Conservation (phyloP, 768 basidiomycete genomes). For the Pisolithus microcarpus region DNA sequence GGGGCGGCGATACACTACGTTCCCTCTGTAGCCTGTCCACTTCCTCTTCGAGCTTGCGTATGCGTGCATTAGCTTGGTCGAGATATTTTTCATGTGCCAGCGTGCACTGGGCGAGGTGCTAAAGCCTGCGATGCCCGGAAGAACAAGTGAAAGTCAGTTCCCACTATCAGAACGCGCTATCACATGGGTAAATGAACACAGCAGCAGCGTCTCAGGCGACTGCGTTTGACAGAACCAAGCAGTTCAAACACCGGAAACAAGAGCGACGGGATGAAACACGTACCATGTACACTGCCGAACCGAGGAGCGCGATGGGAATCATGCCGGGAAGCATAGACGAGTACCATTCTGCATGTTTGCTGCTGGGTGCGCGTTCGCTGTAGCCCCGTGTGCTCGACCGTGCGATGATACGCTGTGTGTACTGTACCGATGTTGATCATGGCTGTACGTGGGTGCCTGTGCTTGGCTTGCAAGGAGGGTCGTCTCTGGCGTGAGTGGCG, state of each 20-base stretch:
- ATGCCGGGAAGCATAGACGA: constrained; percentile 64
- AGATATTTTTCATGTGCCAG: constrained; percentile 69
- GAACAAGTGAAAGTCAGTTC: background rate
- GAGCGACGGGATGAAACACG: constrained; percentile 10
- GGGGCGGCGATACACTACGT: background rate
- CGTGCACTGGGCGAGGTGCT: constrained; percentile 52
- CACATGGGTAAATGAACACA: too few relatives aligned
- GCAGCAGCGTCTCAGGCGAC: too few relatives aligned
- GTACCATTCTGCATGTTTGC: constrained; percentile 60
- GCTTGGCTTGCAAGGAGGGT: too few relatives aligned
- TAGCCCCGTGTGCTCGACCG: background rate
- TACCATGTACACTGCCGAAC: constrained; percentile 75
- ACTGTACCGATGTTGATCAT: too few relatives aligned
- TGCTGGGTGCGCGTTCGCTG: background rate
- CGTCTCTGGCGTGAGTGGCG: too few relatives aligned
- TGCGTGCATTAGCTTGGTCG: constrained; percentile 48
- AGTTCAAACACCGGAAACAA: background rate
- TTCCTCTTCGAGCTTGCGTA: constrained; percentile 53
- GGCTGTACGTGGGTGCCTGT: too few relatives aligned
- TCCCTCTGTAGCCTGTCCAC: constrained; percentile 34
- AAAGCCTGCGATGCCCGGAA: constrained; percentile 41
- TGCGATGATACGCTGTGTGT: background rate
- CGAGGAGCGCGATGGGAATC: constrained; percentile 71
- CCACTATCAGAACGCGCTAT: too few relatives aligned
- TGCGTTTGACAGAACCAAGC: too few relatives aligned